Conservation (phyloP, 495 filamentous ascomycete species). For the Xylaria acuta region DNA sequence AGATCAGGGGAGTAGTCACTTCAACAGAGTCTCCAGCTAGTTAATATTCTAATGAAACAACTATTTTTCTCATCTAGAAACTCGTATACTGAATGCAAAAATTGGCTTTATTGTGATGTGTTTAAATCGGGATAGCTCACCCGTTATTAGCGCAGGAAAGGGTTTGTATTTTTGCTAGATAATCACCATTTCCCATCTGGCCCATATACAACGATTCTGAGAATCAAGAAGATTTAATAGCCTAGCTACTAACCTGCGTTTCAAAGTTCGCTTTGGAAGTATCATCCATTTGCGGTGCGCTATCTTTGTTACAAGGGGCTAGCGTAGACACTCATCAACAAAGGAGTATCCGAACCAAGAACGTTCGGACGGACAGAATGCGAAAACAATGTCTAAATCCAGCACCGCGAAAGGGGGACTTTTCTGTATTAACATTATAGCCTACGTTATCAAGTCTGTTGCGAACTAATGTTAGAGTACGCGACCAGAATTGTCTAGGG, state of each 20-base stretch:
- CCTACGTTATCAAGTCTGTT: not conserved
- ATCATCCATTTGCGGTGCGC: constrained; percentile 2
- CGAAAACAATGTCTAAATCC: not conserved
- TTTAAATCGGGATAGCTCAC: not conserved
- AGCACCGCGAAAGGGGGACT: not conserved
- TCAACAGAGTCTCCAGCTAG: not conserved
- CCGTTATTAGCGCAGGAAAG: no score
- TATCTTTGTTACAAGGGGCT: not conserved
- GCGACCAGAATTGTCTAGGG: not conserved
- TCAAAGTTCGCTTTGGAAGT: not conserved
- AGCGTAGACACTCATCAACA: not conserved
- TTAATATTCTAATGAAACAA: constrained; percentile 14
- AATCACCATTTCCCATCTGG: not conserved
- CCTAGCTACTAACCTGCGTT: not conserved
- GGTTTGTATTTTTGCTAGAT: no score
- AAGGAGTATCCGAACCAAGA: not conserved
- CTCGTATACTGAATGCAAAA: no score
- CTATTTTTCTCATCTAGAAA: not conserved
- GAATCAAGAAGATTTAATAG: not conserved
- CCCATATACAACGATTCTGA: not conserved
- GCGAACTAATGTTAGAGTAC: not conserved
- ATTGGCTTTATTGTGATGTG: not conserved
- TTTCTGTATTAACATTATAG: not conserved
- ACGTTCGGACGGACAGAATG: not conserved
- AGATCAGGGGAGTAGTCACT: not conserved